Evolutionary conservation across 2,329 filamentous ascomycete species (phyloP), one percentile per base, ranked within the genome.

Genomic region (Cercospora citrullina): DNA sequence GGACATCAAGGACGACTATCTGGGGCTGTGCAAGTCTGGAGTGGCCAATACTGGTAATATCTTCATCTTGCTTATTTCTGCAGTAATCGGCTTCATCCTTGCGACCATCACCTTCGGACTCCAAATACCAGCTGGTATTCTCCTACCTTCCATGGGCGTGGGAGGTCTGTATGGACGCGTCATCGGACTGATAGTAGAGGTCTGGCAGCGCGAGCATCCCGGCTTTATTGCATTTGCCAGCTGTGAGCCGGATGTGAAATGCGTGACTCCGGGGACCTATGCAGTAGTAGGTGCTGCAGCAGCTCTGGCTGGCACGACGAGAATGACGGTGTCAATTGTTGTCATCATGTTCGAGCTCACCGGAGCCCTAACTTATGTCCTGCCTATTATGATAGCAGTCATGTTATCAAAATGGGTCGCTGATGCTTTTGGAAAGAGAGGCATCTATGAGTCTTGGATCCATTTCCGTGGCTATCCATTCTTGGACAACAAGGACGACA

Each of bases 311-410:
- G 95, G 95, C 59, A 93, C 96, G 39, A 98, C 94, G 18, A 89
- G 94, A 73, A 96, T 99, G 89, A 99, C 95, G 0, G 93, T 97
- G 10, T 97, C 94, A 12, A 97, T 99, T 72, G 94, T 99, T 4
- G 95, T 98, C 75, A 99, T 99, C 81, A 97, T 97, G 91, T 99
- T 99, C 77, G 95, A 99, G 82, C 89, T 99, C 65, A 99, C 95
- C 0, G 95, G 95, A 63, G 95, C 95, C 1, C 86, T 99, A 30
- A 96, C 93, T 0, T 98, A 98, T 77, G 94, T 99, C 60, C 87
- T 99, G 7, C 95, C 95, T 64, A 99, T 98, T 79, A 99, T 99
- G 95, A 92, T 99, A 71, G 93, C 94, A 53, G 95, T 99, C 76
- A 96, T 99, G 94, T 86, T 98, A 55, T 92, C 92, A 70, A 99